Percentiles rank a stretch among this genome's conserved stretches.
Evolutionary conservation across 805 yeast genomes (phyloP).

Genomic region (Myxozyma nipponensis): DNA sequence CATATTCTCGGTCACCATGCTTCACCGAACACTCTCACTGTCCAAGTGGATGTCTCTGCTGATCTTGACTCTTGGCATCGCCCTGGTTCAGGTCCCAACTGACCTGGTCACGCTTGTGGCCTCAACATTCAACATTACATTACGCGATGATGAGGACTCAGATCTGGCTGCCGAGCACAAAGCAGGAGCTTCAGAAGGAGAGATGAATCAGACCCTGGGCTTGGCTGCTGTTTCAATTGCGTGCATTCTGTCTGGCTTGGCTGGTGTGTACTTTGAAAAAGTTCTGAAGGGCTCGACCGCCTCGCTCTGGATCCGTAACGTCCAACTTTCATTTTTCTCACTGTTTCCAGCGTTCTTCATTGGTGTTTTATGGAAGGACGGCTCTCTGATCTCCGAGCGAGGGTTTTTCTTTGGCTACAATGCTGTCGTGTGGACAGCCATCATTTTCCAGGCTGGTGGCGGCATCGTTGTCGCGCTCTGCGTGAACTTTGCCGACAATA

Average conservation of each 20-base stretch:
- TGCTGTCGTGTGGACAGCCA: constrained; percentile 39
- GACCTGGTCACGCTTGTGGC: constrained; percentile 28
- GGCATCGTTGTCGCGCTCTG: constrained; percentile 44
- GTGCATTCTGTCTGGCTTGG: constrained; percentile 41
- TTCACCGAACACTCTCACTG: constrained; percentile 35
- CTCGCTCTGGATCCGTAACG: constrained; percentile 41
- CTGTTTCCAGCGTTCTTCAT: constrained; percentile 41
- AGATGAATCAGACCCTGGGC: constrained; percentile 35
- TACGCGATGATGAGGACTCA: constrained; percentile 8
- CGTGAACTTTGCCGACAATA: constrained; percentile 44
- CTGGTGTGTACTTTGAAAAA: constrained; percentile 45
- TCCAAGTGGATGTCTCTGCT: constrained; percentile 40
- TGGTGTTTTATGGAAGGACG: constrained; percentile 39
- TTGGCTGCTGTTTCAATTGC: constrained; percentile 40
- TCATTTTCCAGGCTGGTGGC: constrained; percentile 41
- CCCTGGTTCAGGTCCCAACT: constrained; percentile 41
- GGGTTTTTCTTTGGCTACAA: constrained; percentile 44
- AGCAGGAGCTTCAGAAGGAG: constrained; percentile 15
- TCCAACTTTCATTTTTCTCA: constrained; percentile 41
- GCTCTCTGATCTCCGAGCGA: constrained; percentile 34
- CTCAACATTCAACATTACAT: constrained; percentile 15
- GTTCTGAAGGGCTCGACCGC: constrained; percentile 40
- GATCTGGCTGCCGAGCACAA: constrained; percentile 20
- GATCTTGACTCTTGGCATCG: constrained; percentile 40
- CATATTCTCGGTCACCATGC: constrained; percentile 40